These are phyloP conservation scores for Sphaerulina populicola DNA, from an alignment of 2,329 filamentous ascomycete species.

Conservation along the genomic window DNA sequence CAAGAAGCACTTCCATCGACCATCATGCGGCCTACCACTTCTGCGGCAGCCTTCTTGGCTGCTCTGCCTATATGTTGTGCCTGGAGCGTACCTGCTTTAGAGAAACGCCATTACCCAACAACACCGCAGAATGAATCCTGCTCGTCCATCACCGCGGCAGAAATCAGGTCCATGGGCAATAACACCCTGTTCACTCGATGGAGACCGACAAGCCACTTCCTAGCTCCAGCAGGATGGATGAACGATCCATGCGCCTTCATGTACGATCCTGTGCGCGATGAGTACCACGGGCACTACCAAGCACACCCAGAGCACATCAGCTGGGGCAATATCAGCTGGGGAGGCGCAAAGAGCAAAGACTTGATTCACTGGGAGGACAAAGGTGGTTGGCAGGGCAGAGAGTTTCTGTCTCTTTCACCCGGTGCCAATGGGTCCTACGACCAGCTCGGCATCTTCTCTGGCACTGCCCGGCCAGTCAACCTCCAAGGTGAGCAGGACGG, in stretches of 20 bases:
- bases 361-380: constrained; percentile 39
- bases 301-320: constrained; percentile 43
- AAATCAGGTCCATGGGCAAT: constrained; percentile 35
- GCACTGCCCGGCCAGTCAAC: constrained; percentile 44
- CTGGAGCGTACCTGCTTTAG: not conserved
- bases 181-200: constrained; percentile 45
- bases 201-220: constrained; percentile 41
- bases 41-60: constrained; percentile 10
- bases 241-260: constrained; percentile 46
- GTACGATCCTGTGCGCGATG: constrained; percentile 42
- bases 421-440: constrained; percentile 42
- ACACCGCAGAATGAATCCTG: constrained; percentile 11
- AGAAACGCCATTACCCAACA: not conserved
- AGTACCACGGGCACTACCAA: constrained; percentile 49
- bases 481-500: constrained; percentile 41
- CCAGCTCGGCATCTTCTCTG: constrained; percentile 47
- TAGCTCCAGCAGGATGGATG: constrained; percentile 44
- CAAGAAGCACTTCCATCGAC: not conserved
- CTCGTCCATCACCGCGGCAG: constrained; percentile 27
- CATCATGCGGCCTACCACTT: constrained; percentile 10
- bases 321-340: constrained; percentile 45
- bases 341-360: constrained; percentile 46
- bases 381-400: constrained; percentile 40
- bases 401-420: constrained; percentile 36
- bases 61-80: constrained; percentile 4